Conservation (phyloP, 108 stramenopile genomes). For the Bacterosira constricta region DNA sequence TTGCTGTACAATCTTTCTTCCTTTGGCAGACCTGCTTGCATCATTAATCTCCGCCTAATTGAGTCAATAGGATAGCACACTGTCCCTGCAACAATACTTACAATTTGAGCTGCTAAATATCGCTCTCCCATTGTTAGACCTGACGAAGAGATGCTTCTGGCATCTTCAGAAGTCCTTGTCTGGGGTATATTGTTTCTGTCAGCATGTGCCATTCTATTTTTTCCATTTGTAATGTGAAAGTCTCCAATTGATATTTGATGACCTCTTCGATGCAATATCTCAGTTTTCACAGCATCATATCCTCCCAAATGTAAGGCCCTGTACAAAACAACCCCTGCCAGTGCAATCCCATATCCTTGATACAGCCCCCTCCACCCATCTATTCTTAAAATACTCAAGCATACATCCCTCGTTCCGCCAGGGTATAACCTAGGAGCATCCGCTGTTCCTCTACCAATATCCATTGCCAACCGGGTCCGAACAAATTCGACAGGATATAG, state of each 20-base stretch:
- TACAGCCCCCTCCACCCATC: conserved; percentile 94
- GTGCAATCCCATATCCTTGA: conserved; percentile 96
- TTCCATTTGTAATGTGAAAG: conserved; percentile 5
- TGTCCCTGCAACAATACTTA: conserved; percentile 88
- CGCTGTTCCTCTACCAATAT: conserved; percentile 74
- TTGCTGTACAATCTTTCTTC: conserved; percentile 59
- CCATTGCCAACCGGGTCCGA: conserved; percentile 96
- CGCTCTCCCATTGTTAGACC: conserved; percentile 68
- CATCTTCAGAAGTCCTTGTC: not conserved
- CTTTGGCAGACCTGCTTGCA: conserved; percentile 81
- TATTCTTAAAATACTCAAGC: conserved; percentile 59
- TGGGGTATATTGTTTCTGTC: conserved; percentile 10
- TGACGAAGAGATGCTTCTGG: not conserved
- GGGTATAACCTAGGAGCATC: conserved; percentile 59
- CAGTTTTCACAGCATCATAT: conserved; percentile 93
- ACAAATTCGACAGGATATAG: conserved; percentile 97
- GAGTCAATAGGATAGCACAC: conserved; percentile 99
- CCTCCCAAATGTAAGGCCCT: conserved; percentile 95
- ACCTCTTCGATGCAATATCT: conserved; percentile 54
- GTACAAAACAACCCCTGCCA: conserved; percentile 93
- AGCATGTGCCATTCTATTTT: not conserved
- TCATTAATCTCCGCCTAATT: conserved; percentile 96
- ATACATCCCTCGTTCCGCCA: conserved; percentile 77
- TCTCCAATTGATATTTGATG: conserved; percentile 26
- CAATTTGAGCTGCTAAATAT: conserved; percentile 88